phyloP scores from a whole-genome alignment of 2,329 filamentous ascomycete species.

The Coniella vitis region DNA sequence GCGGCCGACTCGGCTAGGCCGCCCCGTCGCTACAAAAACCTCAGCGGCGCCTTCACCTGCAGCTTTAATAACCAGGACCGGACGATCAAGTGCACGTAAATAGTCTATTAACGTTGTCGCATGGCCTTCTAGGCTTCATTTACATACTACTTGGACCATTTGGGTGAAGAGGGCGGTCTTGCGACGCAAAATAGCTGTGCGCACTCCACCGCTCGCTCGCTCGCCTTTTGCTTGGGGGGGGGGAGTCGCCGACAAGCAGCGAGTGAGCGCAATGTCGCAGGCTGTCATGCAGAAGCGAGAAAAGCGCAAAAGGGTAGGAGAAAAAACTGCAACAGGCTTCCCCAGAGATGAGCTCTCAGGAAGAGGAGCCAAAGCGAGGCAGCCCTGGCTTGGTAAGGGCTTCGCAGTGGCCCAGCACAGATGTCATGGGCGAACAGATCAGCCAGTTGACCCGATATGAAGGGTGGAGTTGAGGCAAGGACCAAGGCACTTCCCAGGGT shows the following conservation, averaged over 20 bases:
- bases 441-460: conserved; percentile 10
- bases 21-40: not conserved
- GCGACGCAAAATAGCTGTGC: conserved; percentile 4
- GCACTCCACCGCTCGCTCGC: conserved; percentile 5
- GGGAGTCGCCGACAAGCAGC: conserved; percentile 3
- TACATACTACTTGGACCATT: not conserved
- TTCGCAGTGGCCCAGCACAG: not conserved
- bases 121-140: not conserved
- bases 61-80: conserved; percentile 1
- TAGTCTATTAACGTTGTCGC: not conserved
- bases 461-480: conserved; percentile 17
- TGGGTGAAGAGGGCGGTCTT: not conserved
- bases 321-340: conserved; percentile 1
- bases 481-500: conserved; percentile 15
- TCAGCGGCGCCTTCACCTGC: not conserved
- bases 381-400: too few species aligned
- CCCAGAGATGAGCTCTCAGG: too few species aligned
- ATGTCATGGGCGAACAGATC: conserved; percentile 8
- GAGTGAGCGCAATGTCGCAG: not conserved
- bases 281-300: not conserved
- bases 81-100: not conserved
- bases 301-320: not conserved
- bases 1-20: not conserved
- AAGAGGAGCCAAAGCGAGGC: too few species aligned
- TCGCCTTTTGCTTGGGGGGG: not conserved